Conservation (phyloP, 805 yeast species). For the Starmerella tilneyi region DNA sequence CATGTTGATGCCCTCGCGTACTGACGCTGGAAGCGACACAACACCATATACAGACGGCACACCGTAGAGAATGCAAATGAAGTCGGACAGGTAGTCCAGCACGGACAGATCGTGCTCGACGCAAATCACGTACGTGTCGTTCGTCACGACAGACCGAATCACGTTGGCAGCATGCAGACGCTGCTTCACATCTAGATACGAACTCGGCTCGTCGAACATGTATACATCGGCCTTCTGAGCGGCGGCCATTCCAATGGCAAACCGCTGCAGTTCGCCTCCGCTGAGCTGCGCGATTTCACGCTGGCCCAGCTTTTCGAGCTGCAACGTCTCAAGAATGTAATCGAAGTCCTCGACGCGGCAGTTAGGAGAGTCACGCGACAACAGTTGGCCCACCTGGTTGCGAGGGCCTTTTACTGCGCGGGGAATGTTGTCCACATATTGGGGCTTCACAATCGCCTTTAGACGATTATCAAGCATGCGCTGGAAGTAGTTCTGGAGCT, state of each 20-base stretch:
- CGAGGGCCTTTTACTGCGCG: slow-evolving; percentile 89
- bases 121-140: slow-evolving; percentile 76
- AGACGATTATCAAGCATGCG: slow-evolving; percentile 87
- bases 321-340: slow-evolving; percentile 56
- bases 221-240: slow-evolving; percentile 90
- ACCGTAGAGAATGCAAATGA: slow-evolving; percentile 92
- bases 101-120: slow-evolving; percentile 99
- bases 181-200: slow-evolving; percentile 96
- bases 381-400: slow-evolving; percentile 67
- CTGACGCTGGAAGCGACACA: slow-evolving; percentile 91
- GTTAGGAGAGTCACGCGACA: slow-evolving; percentile 60
- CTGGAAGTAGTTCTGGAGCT: slow-evolving; percentile 90
- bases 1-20: slow-evolving; percentile 97
- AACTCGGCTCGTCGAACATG: slow-evolving; percentile 99
- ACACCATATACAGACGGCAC: slow-evolving; percentile 98
- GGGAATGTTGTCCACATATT: slow-evolving; percentile 95
- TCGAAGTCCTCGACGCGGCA: slow-evolving; percentile 53
- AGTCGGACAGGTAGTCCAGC: slow-evolving; percentile 91
- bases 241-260: slow-evolving; percentile 95
- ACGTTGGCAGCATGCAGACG: slow-evolving; percentile 95
- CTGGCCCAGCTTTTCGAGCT: slow-evolving; percentile 60
- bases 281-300: slow-evolving; percentile 86
- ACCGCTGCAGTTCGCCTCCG: slow-evolving; percentile 98
- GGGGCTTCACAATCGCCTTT: slow-evolving; percentile 97
- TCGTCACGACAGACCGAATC: slow-evolving; percentile 71